phyloP scores from a whole-genome alignment of 768 basidiomycete genomes.

The Lyophyllum decastes region DNA sequence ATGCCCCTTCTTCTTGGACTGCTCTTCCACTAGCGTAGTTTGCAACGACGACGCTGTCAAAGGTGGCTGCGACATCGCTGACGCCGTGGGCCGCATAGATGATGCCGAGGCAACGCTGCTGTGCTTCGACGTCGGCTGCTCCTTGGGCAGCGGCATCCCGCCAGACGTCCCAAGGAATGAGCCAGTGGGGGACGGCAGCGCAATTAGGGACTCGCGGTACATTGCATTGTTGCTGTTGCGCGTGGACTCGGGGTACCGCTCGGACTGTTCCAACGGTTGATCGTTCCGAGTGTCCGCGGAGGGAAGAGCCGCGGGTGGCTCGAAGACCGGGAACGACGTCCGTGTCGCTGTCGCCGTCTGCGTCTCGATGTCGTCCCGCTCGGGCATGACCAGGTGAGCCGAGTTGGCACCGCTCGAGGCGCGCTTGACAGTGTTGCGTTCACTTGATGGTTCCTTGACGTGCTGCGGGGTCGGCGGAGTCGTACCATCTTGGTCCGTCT shows the following conservation, averaged over 20 bases:
- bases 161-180: slow-evolving; percentile 16
- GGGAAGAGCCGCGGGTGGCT: slow-evolving; percentile 17
- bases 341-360: slow-evolving; percentile 40
- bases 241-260: slow-evolving; percentile 21
- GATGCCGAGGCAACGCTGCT: slow-evolving; percentile 33
- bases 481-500: slow-evolving; percentile 23
- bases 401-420: slow-evolving; percentile 6
- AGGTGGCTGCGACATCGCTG: slow-evolving; percentile 10
- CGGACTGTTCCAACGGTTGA: slow-evolving; percentile 26
- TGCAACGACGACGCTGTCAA: slow-evolving; percentile 17
- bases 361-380: slow-evolving; percentile 30
- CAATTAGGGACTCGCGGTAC: slow-evolving; percentile 28
- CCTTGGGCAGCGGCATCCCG: slow-evolving; percentile 5
- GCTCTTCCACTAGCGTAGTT: slow-evolving; percentile 17
- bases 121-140: slow-evolving; percentile 38
- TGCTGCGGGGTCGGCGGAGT: slow-evolving; percentile 10
- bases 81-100: slow-evolving; percentile 8
- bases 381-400: slow-evolving; percentile 25
- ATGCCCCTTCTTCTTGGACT: slow-evolving; percentile 32
- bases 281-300: slow-evolving; percentile 4
- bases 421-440: slow-evolving; percentile 2
- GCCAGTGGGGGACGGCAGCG: slow-evolving; percentile 24
- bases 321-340: slow-evolving; percentile 28
- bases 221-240: slow-evolving; percentile 23
- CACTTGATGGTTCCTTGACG: slow-evolving; percentile 3